phyloP scores from a whole-genome alignment of 2,329 filamentous ascomycete genomes.

The Paecilomyces sp. region DNA sequence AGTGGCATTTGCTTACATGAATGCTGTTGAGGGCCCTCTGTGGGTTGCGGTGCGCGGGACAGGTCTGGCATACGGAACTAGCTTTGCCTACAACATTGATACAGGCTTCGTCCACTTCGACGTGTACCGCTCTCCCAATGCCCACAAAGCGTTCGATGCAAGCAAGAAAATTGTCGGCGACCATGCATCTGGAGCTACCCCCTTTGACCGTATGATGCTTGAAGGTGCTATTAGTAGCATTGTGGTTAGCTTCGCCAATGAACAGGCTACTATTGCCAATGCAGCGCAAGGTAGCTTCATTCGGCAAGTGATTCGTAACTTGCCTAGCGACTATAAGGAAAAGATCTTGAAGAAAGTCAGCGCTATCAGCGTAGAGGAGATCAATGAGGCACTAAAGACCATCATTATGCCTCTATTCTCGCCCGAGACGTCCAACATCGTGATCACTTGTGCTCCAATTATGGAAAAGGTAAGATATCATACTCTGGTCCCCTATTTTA shows the following conservation, averaged over 20 bases:
- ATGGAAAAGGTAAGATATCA: slow-evolving; percentile 67
- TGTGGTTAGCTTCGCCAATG: slow-evolving; percentile 77
- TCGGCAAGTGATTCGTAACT: slow-evolving; percentile 66
- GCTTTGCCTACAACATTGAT: slow-evolving; percentile 70
- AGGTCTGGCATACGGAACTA: slow-evolving; percentile 83
- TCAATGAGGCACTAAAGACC: slow-evolving; percentile 65
- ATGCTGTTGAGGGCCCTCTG: slow-evolving; percentile 86
- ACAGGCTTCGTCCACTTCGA: slow-evolving; percentile 75
- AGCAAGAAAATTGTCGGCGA: slow-evolving; percentile 67
- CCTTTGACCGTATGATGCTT: slow-evolving; percentile 73
- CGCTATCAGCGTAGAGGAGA: slow-evolving; percentile 66
- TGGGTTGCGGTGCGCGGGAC: slow-evolving; percentile 92
- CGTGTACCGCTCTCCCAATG: slow-evolving; percentile 85
- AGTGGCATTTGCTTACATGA: slow-evolving; percentile 84
- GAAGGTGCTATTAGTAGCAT: slow-evolving; percentile 88
- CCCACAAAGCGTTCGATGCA: slow-evolving; percentile 75
- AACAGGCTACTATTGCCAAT: slow-evolving; percentile 75
- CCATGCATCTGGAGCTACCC: slow-evolving; percentile 62
- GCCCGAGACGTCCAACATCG: slow-evolving; percentile 71
- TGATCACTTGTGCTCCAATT: slow-evolving; percentile 79
- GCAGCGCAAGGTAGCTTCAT: slow-evolving; percentile 81
- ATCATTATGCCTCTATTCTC: slow-evolving; percentile 75
- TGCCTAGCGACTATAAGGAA: slow-evolving; percentile 71
- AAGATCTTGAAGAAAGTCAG: slow-evolving; percentile 70
- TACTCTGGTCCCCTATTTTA: no score